phyloP scores from a whole-genome alignment of 495 filamentous ascomycete species.

The Hamigera avellanea region DNA sequence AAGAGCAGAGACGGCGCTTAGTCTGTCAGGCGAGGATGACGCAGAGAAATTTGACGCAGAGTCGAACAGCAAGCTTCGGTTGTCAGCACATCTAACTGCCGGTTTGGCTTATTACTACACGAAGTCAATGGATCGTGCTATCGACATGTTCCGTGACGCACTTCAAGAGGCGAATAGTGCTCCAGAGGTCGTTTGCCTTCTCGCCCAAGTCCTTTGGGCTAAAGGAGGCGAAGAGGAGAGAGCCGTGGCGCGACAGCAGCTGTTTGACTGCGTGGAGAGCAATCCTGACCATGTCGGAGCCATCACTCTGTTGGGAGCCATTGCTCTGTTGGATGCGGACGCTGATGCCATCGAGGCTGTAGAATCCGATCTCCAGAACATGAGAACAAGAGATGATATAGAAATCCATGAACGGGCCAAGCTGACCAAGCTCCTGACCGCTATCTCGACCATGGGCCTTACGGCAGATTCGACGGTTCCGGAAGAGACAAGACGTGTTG shows the following conservation, averaged over 20 bases:
- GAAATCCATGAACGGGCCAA: conserved; percentile 33
- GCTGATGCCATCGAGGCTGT: conserved; percentile 71
- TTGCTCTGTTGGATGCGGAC: conserved; percentile 71
- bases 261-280: conserved; percentile 66
- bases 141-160: conserved; percentile 71
- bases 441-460: conserved; percentile 38
- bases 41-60: conserved; percentile 43
- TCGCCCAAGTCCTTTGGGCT: conserved; percentile 88
- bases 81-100: conserved; percentile 78
- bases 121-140: conserved; percentile 48
- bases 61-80: conserved; percentile 49
- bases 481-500: conserved; percentile 26
- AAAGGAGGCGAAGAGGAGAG: conserved; percentile 67
- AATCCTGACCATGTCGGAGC: conserved; percentile 65
- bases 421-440: conserved; percentile 44
- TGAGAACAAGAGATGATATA: conserved; percentile 52
- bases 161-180: conserved; percentile 65
- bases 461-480: conserved; percentile 18
- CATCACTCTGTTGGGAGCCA: conserved; percentile 66
- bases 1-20: conserved; percentile 58
- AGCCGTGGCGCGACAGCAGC: conserved; percentile 61
- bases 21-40: conserved; percentile 50
- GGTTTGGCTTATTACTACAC: conserved; percentile 71
- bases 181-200: conserved; percentile 77
- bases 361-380: conserved; percentile 56